Evolutionary conservation across 228 moss, liverwort and hornwort species (phyloP).

Genomic region (Sphagnum magellanicum): DNA sequence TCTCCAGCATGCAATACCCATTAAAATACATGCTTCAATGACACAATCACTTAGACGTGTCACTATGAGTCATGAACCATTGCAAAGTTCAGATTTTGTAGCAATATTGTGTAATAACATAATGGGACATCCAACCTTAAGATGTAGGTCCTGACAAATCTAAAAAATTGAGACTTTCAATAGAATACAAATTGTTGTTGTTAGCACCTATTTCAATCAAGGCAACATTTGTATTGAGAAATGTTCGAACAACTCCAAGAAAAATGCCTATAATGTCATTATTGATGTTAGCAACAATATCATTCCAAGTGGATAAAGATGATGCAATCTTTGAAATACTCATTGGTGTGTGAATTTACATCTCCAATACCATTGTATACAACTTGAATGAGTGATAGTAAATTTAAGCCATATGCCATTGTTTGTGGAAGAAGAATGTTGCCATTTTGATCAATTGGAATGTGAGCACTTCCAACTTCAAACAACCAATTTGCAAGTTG

Average conservation of each 20-base stretch:
- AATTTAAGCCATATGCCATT: neutral
- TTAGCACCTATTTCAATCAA: neutral
- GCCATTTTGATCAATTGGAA: neutral
- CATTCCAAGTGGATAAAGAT: neutral
- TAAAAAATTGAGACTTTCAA: neutral
- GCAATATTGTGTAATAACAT: neutral
- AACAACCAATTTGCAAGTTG: neutral
- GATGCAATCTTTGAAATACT: neutral
- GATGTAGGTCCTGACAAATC: neutral
- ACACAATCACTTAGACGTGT: neutral
- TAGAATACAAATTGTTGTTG: neutral
- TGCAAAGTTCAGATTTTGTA: neutral
- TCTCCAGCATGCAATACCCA: neutral
- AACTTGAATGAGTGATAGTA: neutral
- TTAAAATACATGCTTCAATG: slow-evolving; percentile 1
- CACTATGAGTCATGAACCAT: slow-evolving; percentile 1
- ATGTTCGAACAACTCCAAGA: neutral
- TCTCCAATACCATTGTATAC: neutral
- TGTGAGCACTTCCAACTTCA: neutral
- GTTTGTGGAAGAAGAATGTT: neutral
- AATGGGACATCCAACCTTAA: neutral
- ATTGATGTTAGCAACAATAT: neutral
- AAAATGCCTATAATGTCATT: neutral
- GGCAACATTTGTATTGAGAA: neutral
- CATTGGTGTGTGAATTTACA: neutral